phyloP scores from a whole-genome alignment of 352 stramenopile species.

The Sclerospora graminicola region DNA sequence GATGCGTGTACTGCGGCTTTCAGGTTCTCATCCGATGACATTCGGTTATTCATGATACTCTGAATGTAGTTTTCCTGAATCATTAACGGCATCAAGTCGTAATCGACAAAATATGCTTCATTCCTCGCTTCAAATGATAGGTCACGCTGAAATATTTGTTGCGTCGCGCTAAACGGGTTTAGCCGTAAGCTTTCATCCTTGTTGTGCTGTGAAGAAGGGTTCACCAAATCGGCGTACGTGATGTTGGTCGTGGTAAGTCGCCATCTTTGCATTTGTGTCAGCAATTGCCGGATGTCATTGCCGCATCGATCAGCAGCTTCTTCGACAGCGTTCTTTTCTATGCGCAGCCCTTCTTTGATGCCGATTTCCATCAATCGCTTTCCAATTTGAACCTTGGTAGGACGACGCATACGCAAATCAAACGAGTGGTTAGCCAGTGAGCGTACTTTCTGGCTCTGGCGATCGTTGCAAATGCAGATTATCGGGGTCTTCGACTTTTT shows the following conservation, averaged over 20 bases:
- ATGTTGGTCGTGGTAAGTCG: constrained; percentile 65
- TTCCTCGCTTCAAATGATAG: constrained; percentile 79
- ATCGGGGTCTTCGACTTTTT: constrained; percentile 98
- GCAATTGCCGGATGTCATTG: constrained; percentile 96
- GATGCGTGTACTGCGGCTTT: constrained; percentile 81
- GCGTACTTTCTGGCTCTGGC: constrained; percentile 91
- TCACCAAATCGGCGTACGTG: constrained; percentile 82
- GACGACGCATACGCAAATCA: constrained; percentile 92
- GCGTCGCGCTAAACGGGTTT: constrained; percentile 92
- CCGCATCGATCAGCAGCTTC: constrained; percentile 93
- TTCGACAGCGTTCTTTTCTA: constrained; percentile 96
- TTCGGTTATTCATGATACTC: constrained; percentile 71
- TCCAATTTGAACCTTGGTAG: constrained; percentile 89
- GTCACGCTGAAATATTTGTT: constrained; percentile 86
- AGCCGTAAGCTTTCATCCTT: constrained; percentile 91
- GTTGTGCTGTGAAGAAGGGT: constrained; percentile 66
- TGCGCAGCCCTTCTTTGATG: constrained; percentile 76
- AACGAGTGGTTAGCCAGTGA: constrained; percentile 96
- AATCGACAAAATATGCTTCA: constrained; percentile 98
- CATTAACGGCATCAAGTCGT: constrained; percentile 96
- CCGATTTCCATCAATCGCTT: constrained; percentile 90
- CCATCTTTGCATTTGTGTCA: constrained; percentile 98
- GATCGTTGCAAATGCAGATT: constrained; percentile 99
- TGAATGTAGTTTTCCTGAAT: constrained; percentile 88
- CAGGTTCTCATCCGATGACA: constrained; percentile 65